Evolutionary conservation across 1,139 yeast species (phyloP).

Genomic region (Debaryomycetaceae sp.): DNA sequence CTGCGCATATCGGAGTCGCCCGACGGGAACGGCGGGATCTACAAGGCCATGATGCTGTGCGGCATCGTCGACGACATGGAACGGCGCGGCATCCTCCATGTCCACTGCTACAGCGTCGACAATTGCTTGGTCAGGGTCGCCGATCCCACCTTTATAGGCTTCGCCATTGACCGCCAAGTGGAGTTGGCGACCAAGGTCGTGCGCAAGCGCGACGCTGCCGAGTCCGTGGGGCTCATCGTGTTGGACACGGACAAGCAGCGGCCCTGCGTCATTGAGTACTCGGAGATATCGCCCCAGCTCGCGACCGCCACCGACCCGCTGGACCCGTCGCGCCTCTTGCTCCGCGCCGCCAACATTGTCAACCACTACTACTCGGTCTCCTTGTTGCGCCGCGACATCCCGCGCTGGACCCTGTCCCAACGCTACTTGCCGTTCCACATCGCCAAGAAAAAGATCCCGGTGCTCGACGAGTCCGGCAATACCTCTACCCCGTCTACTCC

Average conservation of each 20-base stretch:
- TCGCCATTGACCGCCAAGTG: conserved; percentile 54
- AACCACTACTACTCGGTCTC: conserved; percentile 89
- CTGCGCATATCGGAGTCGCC: conserved; percentile 71
- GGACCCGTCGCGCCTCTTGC: conserved; percentile 45
- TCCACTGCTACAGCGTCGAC: conserved; percentile 96
- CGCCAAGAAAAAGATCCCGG: conserved; percentile 82
- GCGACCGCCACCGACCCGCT: conserved; percentile 47
- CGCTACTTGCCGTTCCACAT: conserved; percentile 79
- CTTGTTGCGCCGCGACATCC: conserved; percentile 47
- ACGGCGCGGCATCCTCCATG: conserved; percentile 67
- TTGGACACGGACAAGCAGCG: conserved; percentile 44
- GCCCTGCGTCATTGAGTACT: conserved; percentile 92
- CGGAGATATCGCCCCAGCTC: conserved; percentile 72
- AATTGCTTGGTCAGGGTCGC: conserved; percentile 88
- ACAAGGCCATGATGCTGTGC: conserved; percentile 65
- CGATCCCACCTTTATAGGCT: conserved; percentile 88
- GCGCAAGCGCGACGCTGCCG: conserved; percentile 78
- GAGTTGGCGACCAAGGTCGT: conserved; percentile 92
- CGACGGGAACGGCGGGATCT: conserved; percentile 97
- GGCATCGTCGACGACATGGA: conserved; percentile 60
- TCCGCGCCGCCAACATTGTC: conserved; percentile 94
- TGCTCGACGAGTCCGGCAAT: conserved; percentile 40
- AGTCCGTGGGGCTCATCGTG: conserved; percentile 88
- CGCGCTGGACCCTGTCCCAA: conserved; percentile 60
- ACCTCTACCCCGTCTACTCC: conserved; percentile 54